Base-by-base conservation (phyloP, 805 yeast genomes). In the Barnettozyma botsteinii region DNA sequence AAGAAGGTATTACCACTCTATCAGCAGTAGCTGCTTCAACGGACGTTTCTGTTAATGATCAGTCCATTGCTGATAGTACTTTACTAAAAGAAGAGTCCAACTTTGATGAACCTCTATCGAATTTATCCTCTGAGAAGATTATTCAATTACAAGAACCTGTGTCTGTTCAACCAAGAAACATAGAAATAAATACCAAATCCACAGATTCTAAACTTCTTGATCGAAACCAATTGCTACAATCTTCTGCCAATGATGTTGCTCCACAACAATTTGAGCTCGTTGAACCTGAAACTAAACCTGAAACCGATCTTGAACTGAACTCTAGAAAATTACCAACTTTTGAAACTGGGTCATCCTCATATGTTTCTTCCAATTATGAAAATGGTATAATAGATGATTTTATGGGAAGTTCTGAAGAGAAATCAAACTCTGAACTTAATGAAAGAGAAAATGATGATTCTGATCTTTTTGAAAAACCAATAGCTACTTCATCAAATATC, bases 401-500 rank as follows among this genome's bases (percentile, higher is more conserved):
- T 25, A 37, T 52, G 31, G 49, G 39, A 3, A 47, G 32, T n/a
- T 52, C 56, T 2, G 49, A 46, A 8, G 55, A 50, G 5, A 40
- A 36, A 25, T 38, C 50, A 13, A 24, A 29, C 14, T 22, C 24
- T 22, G 24, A 40, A 2, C 34, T 41, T 12, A 41, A 15, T 22
- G 24, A 40, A 5, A 42, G 33, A 25, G 33, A 40, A 4, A n/a
- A 22, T 5, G 43, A 40, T 11, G 41, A 23, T 12, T 43, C 48
- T 17, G 52, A 47, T 12, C 41, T 28, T 1, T 42, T 48, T 27
- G 57, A 51, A 17, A 52, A 50, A 22, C 60, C 60, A 17, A 53
- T 55, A 31, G 60, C 60, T 10, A 40, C 57, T 2, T 55, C 60
- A 2, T 54, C 60, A 13, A 55, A 55, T 35, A 37, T 55, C 11